Evolutionary conservation across 2,329 filamentous ascomycete species (phyloP), one percentile per base, ranked within the genome.

Genomic region (Metarhizium anisopliae): DNA sequence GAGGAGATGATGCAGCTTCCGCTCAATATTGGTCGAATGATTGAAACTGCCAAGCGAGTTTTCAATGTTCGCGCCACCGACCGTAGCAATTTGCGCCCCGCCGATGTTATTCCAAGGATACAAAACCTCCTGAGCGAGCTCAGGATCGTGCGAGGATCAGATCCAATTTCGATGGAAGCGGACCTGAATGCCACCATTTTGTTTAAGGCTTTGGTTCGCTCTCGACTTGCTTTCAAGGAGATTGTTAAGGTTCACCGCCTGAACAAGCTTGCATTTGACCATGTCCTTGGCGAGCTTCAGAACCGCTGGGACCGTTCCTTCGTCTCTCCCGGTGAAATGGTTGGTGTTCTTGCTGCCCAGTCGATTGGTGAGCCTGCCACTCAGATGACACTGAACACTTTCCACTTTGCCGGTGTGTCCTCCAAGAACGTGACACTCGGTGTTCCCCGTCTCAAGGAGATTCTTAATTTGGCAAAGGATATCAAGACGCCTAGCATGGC

Each of bases 401-500:
- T 99, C 87, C 94, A 99, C 80, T 99, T 99, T 72, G 92, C 94
- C 72, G 94, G 94, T 96, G 91, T 99, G 59, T 96, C 95, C 42
- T 96, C 93, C 29, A 99, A 99, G 86, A 99, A 99, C 80, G 93
- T 99, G 55, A 99, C 94, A 0, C 86, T 99, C 51, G 94, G 94
- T 90, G 94, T 99, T 47, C 94, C 94, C 47, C 93, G 94, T 85
- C 83, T 99, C 52, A 99, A 99, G 81, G 94, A 99, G 77, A 99
- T 99, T 84, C 81, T 99, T 56, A 99, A 99, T 71, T 85, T 99
- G 57, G 94, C 95, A 0, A 92, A 88, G 63, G 95, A 97, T 73
- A 96, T 99, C 78, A 99, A 97, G 80, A 99, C 94, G 0, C 94
- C 94, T 2, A 92, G 90, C 53, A 97, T 99, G 93, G 86, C 89